Conservation (phyloP, 2,329 filamentous ascomycete genomes). For the Conoideocrella luteorostrata region DNA sequence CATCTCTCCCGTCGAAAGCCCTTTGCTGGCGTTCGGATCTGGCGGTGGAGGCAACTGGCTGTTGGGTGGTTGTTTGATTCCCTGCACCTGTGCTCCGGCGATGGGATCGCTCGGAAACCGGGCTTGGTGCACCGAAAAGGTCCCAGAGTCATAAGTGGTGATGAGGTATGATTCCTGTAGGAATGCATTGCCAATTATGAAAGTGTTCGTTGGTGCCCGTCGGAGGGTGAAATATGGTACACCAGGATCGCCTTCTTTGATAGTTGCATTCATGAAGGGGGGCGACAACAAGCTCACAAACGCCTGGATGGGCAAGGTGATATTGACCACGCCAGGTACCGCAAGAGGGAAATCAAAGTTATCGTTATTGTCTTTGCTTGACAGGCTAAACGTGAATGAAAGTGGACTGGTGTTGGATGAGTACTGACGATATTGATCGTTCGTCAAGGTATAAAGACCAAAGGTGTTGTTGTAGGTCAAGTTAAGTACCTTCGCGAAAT, state of each 20-base stretch:
- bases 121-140: conserved; percentile 51
- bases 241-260: conserved; percentile 36
- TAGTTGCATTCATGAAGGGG: conserved; percentile 38
- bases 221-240: conserved; percentile 62
- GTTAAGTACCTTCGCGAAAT: conserved; percentile 58
- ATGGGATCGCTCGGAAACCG: conserved; percentile 39
- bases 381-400: conserved; percentile 52
- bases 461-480: conserved; percentile 59
- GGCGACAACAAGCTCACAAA: conserved; percentile 45
- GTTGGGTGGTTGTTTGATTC: conserved; percentile 35
- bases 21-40: conserved; percentile 9
- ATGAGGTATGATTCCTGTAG: conserved; percentile 62
- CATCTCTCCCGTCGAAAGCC: conserved; percentile 35
- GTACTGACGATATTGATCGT: conserved; percentile 47
- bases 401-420: conserved; percentile 33
- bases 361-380: conserved; percentile 47
- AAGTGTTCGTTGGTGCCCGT: conserved; percentile 43
- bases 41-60: conserved; percentile 41
- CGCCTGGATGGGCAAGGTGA: conserved; percentile 45
- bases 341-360: conserved; percentile 43
- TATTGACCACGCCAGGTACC: conserved; percentile 47
- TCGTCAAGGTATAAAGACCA: conserved; percentile 57
- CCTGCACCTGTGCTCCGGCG: conserved; percentile 32
- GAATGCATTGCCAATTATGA: conserved; percentile 61
- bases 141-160: conserved; percentile 47